Conservation (phyloP, 2,329 filamentous ascomycete species). For the Teratosphaeria epicoccoides region DNA sequence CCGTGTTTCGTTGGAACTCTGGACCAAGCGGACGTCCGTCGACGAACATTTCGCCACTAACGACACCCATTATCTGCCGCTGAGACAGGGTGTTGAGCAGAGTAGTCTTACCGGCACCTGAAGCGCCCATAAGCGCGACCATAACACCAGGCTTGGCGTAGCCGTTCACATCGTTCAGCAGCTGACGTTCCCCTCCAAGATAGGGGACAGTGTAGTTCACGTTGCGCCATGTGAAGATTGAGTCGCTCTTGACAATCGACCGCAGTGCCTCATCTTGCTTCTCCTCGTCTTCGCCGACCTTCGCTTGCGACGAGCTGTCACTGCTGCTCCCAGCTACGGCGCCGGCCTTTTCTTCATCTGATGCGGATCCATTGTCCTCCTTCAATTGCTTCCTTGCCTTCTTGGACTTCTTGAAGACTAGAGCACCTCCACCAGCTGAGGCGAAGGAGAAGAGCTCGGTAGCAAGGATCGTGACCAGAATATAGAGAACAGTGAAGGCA, state of each 20-base stretch:
- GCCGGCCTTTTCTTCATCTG: conserved; percentile 49
- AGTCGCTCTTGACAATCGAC: conserved; percentile 46
- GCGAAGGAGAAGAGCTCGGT: conserved; percentile 59
- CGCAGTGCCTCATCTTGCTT: conserved; percentile 34
- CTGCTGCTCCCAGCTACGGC: conserved; percentile 19
- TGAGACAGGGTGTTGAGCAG: conserved; percentile 68
- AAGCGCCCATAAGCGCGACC: conserved; percentile 72
- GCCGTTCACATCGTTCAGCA: conserved; percentile 61
- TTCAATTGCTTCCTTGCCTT: conserved; percentile 48
- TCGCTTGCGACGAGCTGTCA: conserved; percentile 23
- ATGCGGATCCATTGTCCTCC: conserved; percentile 30
- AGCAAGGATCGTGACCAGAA: conserved; percentile 58
- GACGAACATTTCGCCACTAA: conserved; percentile 61
- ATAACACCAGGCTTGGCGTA: conserved; percentile 72
- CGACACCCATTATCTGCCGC: conserved; percentile 54
- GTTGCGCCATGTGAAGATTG: conserved; percentile 61
- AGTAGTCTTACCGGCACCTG: conserved; percentile 74
- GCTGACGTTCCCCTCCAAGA: conserved; percentile 49
- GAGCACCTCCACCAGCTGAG: conserved; percentile 52
- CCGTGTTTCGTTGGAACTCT: conserved; percentile 58
- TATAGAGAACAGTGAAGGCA: conserved; percentile 64
- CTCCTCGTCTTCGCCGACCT: conserved; percentile 19
- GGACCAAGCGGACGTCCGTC: conserved; percentile 51
- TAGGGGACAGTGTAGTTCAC: conserved; percentile 65
- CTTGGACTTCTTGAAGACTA: conserved; percentile 61